Conservation (phyloP, 2,329 filamentous ascomycete genomes). For the Botrytis porri region DNA sequence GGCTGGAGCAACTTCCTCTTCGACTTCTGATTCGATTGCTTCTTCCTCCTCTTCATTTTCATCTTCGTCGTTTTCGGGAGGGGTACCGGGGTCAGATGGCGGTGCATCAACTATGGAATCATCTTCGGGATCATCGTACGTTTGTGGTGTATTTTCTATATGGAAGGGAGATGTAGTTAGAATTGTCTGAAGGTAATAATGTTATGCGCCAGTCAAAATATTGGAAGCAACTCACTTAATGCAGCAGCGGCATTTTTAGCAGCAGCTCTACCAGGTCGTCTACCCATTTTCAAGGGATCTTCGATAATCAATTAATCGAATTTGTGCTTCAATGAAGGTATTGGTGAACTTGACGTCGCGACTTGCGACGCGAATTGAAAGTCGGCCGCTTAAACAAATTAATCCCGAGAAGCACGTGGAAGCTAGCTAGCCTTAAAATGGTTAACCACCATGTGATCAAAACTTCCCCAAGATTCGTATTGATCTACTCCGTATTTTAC, state of each 20-base stretch:
- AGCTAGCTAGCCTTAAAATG: not conserved
- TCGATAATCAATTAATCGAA: constrained; percentile 10
- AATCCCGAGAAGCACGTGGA: not conserved
- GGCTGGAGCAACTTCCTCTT: constrained; percentile 40
- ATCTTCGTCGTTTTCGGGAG: constrained; percentile 37
- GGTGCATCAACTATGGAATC: constrained; percentile 45
- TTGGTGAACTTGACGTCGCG: constrained; percentile 2
- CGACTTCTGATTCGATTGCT: constrained; percentile 38
- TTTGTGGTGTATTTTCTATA: constrained; percentile 49
- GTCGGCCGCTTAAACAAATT: constrained; percentile 14
- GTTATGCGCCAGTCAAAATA: constrained; percentile 26
- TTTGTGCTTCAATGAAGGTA: not conserved
- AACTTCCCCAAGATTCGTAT: not conserved
- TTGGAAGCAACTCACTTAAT: constrained; percentile 45
- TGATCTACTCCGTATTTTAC: not conserved
- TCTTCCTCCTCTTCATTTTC: constrained; percentile 41
- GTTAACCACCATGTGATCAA: not conserved
- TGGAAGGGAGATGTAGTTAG: constrained; percentile 10
- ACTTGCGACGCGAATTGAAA: constrained; percentile 8
- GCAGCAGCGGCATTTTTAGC: constrained; percentile 53
- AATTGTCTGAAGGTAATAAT: not conserved
- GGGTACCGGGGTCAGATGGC: constrained; percentile 33
- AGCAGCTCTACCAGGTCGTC: constrained; percentile 52
- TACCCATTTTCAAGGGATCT: constrained; percentile 38
- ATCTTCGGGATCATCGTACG: constrained; percentile 45